A percentile compares a stretch with the other conserved stretches of the same genome.
These are phyloP conservation scores for Cutaneotrichosporon sp. DNA, from an alignment of 1,284 basidiomycete genomes.

Conservation along the genomic window DNA sequence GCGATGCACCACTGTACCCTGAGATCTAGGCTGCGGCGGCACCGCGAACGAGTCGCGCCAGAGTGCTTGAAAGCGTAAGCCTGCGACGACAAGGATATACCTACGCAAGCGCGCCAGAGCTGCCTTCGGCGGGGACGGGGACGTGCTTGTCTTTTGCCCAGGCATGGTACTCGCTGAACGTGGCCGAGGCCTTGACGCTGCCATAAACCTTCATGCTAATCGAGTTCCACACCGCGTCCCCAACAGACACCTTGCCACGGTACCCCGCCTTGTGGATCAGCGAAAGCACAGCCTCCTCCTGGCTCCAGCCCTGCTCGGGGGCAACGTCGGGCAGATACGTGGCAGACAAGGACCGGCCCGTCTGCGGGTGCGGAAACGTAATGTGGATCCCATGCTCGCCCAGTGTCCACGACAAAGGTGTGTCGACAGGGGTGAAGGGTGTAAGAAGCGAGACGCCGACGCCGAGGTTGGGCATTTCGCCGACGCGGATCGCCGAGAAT, in stretches of 20 bases:
- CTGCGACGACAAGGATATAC: background rate
- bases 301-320: conserved; percentile 87
- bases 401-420: conserved; percentile 87
- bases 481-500: conserved; percentile 61
- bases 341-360: conserved; percentile 61
- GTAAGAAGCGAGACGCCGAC: conserved; percentile 82
- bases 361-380: conserved; percentile 70
- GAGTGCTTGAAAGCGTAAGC: conserved; percentile 7
- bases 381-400: conserved; percentile 91
- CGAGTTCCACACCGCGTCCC: conserved; percentile 68
- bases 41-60: conserved; percentile 7
- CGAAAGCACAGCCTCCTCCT: conserved; percentile 78
- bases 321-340: conserved; percentile 95
- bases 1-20: too few species aligned
- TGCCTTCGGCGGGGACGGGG: background rate
- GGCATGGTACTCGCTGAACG: conserved; percentile 65
- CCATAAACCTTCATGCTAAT: conserved; percentile 79
- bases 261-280: conserved; percentile 91
- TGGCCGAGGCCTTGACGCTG: conserved; percentile 65
- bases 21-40: background rate
- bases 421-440: conserved; percentile 76
- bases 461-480: conserved; percentile 72
- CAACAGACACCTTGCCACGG: conserved; percentile 59
- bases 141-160: conserved; percentile 6
- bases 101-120: conserved; percentile 10